Base-by-base conservation (phyloP, 2,329 filamentous ascomycete genomes). In the Aphanocladium album region DNA sequence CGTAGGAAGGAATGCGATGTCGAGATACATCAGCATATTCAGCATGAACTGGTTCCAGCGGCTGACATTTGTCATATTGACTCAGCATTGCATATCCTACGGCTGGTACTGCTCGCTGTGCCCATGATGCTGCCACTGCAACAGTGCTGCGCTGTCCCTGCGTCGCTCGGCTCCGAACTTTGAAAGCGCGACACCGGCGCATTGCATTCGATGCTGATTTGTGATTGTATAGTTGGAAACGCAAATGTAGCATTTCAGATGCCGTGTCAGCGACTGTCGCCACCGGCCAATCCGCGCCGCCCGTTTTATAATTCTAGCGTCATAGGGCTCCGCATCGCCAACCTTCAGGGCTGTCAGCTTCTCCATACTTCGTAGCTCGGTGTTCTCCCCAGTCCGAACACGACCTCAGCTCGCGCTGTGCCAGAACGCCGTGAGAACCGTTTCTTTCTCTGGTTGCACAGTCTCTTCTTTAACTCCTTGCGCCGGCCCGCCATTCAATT, bases 311-410 rank as follows among this genome's bases (percentile, higher is more conserved):
- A 49, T 57, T 57, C 43, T 49, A 30, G 21, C 30, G 54, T 57
- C 43, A 57, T 57, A 14, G 35, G 16, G 30, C 53, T 56, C 53
- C 53, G 54, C 43, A 49, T 57, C 43, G 43, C 43, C 37, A 57
- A 27, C 33, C 21, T 25, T 16, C 25, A 35, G 27, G 17, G 17
- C 49, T 14, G 30, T 21, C 19, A 21, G 33, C 50, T 52, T 6
- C 19, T 12, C 19, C n/a, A 12, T 23, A 27, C 19, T 27, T 23
- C 7, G 21, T 2, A 27, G 33, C 54, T 57, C 43, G 43, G 54
- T 49, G 45, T 21, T n/a, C 21, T 21, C 7, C 19, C 54, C 43
- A 57, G 43, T 37, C 54, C 54, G 43, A 57, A 27, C 30, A 27
- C 54, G 16, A 49, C 52, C 33, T 27, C 33, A 12, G 6, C 33